Evolutionary conservation across 805 yeast genomes (phyloP), one percentile per base, ranked within the genome.

Genomic region (Starmerella floricola): DNA sequence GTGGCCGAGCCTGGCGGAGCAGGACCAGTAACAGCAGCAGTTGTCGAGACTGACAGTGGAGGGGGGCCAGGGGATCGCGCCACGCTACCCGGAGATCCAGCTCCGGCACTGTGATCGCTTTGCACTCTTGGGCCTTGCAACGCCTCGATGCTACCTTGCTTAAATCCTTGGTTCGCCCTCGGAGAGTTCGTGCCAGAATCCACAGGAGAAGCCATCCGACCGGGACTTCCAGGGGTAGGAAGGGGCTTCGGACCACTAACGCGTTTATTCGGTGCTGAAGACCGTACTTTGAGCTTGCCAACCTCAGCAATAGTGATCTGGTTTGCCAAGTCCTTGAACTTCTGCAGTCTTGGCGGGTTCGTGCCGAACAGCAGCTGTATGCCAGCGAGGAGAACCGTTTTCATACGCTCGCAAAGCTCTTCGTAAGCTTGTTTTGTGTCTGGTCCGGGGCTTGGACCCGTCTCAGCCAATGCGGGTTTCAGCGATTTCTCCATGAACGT

Each of bases 401-500:
- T 45, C 37, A 51, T 40, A 23, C 39, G 33, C 26, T 41, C 44
- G 29, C 31, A 33, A 8, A 44, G 38, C 23, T 12, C 24, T 15
- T 27, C 34, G 41, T 38, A 44, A 2, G 46, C 35, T 17, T 17
- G 18, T 12, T 8, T 11, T 3, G 37, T 1, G 32, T 23, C 27
- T 12, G 27, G 26, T 18, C 28, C 18, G 23, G 4, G 17, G 15
- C 15, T 6, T 15, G 27, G 2, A 17, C 8, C n/a, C 13, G 11
- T 15, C 34, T n/a, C 26, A 21, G 28, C 11, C 29, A 26, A 18
- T 8, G 35, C 28, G 15, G 40, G 16, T 24, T 30, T 29, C 28
- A 53, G 23, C 6, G 59, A 47, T 8, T 45, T 37, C 18, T 39
- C 27, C 26, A 55, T 32, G 40, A 42, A 55, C 26, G 44, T 23